A percentile compares a stretch with the other conserved stretches of the same genome.
phyloP scores from a whole-genome alignment of 371 early-diverging fungal genomes.

The Funneliformis caledonium region DNA sequence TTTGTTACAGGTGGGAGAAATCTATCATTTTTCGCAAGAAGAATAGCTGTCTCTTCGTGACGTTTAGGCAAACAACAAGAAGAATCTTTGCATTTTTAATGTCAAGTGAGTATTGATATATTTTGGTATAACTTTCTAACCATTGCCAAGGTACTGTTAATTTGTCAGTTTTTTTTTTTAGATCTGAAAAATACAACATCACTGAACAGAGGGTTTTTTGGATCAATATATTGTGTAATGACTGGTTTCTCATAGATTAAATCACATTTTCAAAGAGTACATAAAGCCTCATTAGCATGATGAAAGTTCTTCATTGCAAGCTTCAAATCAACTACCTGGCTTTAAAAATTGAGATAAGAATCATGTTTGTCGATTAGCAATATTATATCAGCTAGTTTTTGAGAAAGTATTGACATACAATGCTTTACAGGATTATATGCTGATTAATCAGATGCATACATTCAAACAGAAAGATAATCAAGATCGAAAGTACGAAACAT shows the following conservation, averaged over 20 bases:
- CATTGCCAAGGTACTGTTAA: background rate
- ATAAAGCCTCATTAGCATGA: background rate
- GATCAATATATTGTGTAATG: constrained; percentile 1
- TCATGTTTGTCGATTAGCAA: too few species aligned
- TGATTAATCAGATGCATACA: background rate
- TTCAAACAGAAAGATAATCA: background rate
- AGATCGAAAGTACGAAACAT: too few species aligned
- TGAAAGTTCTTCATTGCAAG: too few species aligned
- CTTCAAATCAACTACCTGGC: too few species aligned
- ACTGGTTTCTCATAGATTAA: background rate
- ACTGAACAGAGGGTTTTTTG: background rate
- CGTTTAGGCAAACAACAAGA: too few species aligned
- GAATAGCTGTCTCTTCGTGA: too few species aligned
- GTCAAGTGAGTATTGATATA: too few species aligned
- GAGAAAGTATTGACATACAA: background rate
- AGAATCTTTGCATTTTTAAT: too few species aligned
- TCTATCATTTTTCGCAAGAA: too few species aligned
- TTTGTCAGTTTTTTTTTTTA: background rate
- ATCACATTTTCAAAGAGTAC: background rate
- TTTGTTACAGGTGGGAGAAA: background rate
- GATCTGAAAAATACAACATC: background rate
- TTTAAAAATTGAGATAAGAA: too few species aligned
- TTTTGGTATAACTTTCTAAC: too few species aligned
- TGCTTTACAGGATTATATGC: background rate
- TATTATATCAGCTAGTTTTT: background rate